Conservation (phyloP, 148 eudicot species). For the Rhododendron vialii region DNA sequence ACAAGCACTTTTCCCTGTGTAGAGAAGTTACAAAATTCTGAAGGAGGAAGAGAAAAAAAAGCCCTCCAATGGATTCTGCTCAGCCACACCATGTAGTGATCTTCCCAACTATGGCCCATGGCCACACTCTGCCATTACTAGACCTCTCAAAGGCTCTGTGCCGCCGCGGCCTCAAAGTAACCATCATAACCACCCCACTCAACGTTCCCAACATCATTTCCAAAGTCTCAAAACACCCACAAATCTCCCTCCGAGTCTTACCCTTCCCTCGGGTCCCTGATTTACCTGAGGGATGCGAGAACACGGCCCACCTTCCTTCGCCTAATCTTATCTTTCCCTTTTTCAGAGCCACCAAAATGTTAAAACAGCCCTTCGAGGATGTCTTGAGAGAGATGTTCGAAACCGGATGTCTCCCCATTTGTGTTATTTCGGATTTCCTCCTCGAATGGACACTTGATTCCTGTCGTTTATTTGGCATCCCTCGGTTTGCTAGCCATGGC, state of each 20-base stretch:
- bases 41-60: background rate
- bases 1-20: background rate
- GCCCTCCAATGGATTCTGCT: background rate
- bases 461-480: background rate
- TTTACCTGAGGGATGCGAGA: background rate
- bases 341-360: background rate
- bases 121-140: background rate
- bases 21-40: background rate
- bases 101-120: background rate
- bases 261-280: background rate
- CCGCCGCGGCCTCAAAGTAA: background rate
- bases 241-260: background rate
- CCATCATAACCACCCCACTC: background rate
- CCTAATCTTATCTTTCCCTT: background rate
- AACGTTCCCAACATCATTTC: background rate
- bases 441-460: background rate
- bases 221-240: background rate
- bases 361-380: background rate
- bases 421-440: background rate
- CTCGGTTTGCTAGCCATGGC: background rate
- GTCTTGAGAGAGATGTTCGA: background rate
- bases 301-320: background rate
- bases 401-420: background rate
- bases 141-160: slow-evolving; percentile 2
- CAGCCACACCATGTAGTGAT: background rate